A percentile compares a stretch with the other conserved stretches of the same genome.
These are phyloP conservation scores for Aspergillus quadrilineatus DNA, from an alignment of 2,329 filamentous ascomycete species.

Conservation along the genomic window DNA sequence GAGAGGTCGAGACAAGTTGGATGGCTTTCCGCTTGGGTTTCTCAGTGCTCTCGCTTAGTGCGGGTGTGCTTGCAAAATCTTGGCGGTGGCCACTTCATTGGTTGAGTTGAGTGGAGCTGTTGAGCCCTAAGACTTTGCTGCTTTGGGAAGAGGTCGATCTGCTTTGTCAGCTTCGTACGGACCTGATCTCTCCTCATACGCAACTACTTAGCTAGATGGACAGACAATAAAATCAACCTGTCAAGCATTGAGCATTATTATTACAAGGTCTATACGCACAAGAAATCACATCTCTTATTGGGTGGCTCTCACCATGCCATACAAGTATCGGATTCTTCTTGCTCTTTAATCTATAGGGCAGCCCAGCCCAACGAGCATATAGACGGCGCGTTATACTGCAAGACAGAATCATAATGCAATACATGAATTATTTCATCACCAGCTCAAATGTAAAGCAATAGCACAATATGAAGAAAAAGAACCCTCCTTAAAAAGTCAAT, in stretches of 20 bases:
- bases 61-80: constrained; percentile 42
- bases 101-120: constrained; percentile 15
- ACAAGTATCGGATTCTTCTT: no score
- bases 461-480: constrained; percentile 3
- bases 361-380: neutral
- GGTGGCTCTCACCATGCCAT: neutral
- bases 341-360: neutral
- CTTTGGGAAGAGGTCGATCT: neutral
- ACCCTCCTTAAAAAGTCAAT: constrained; percentile 9
- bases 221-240: no score
- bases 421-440: constrained; percentile 5
- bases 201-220: no score
- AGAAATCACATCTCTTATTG: neutral
- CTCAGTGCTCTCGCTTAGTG: constrained; percentile 44
- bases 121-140: constrained; percentile 42
- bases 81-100: constrained; percentile 34
- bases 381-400: neutral
- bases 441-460: constrained; percentile 1
- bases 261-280: neutral
- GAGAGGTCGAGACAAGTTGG: constrained; percentile 28
- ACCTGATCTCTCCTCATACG: no score
- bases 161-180: constrained; percentile 3
- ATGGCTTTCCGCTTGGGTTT: constrained; percentile 21
- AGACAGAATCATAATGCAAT: neutral
- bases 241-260: neutral